Conservation (phyloP, 805 yeast genomes). For the Saccharomycopsis sp. region DNA sequence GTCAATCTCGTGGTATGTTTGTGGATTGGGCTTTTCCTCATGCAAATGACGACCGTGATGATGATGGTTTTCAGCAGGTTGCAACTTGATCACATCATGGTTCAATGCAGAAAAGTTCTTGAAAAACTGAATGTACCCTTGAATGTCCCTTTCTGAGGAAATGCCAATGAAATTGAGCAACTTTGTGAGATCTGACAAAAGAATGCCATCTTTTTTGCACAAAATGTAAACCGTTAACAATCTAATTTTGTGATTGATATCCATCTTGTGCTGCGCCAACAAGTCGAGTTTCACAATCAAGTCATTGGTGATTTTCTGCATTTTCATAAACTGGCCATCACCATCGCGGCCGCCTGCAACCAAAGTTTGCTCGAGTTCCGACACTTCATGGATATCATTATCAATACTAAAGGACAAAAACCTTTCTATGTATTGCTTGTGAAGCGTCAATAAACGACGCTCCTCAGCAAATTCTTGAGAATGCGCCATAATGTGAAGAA, state of each 20-base stretch:
- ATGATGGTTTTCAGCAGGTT: constrained; percentile 27
- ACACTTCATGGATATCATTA: constrained; percentile 55
- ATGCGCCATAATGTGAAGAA: constrained; percentile 63
- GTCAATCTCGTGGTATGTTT: constrained; percentile 23
- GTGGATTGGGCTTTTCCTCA: not conserved
- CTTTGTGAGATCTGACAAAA: constrained; percentile 64
- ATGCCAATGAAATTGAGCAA: constrained; percentile 47
- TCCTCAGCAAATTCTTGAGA: constrained; percentile 55
- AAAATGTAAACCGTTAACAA: constrained; percentile 65
- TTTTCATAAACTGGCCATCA: constrained; percentile 28
- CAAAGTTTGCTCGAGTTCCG: constrained; percentile 80
- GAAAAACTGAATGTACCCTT: constrained; percentile 44
- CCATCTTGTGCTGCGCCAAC: constrained; percentile 35
- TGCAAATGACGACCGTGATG: constrained; percentile 4
- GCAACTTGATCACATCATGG: constrained; percentile 22
- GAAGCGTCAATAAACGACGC: constrained; percentile 50
- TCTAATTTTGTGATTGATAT: constrained; percentile 62
- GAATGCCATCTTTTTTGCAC: constrained; percentile 66
- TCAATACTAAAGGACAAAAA: constrained; percentile 52
- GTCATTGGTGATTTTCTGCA: constrained; percentile 33
- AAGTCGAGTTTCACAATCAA: constrained; percentile 35
- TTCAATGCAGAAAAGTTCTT: constrained; percentile 42
- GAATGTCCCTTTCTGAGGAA: constrained; percentile 32
- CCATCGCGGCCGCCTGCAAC: constrained; percentile 63
- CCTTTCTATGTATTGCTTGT: constrained; percentile 53